These are phyloP conservation scores for Mycena galericulata DNA, from an alignment of 768 basidiomycete genomes.

Conservation along the genomic window DNA sequence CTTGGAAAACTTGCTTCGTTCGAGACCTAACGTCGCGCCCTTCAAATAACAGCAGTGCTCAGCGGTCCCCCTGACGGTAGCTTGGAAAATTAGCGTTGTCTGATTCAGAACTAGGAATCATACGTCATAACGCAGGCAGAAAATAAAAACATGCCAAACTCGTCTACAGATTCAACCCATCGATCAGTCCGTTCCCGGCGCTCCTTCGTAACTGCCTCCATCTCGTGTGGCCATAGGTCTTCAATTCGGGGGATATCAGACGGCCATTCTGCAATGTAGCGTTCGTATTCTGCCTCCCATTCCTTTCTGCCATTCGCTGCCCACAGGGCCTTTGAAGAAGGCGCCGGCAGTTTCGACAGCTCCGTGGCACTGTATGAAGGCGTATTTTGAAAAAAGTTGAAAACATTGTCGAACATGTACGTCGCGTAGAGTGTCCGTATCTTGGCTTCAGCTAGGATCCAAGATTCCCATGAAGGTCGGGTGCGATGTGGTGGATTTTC, in stretches of 20 bases:
- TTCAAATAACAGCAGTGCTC: too few relatives aligned
- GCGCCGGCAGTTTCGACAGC: slow-evolving; percentile 12
- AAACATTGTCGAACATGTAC: slow-evolving; percentile 28
- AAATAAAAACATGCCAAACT: slow-evolving; percentile 32
- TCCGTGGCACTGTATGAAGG: slow-evolving; percentile 29
- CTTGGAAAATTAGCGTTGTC: too few relatives aligned
- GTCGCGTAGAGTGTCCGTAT: slow-evolving; percentile 25
- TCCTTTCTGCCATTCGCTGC: slow-evolving; percentile 1
- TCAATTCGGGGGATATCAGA: slow-evolving; percentile 5
- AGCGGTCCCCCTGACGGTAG: too few relatives aligned
- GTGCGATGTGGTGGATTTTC: neutral
- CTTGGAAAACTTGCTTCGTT: too few relatives aligned
- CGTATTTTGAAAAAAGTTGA: slow-evolving; percentile 4
- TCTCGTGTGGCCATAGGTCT: slow-evolving; percentile 25
- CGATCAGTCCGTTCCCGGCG: slow-evolving; percentile 9
- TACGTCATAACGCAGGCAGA: neutral
- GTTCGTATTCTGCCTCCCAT: slow-evolving; percentile 19
- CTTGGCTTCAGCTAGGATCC: slow-evolving; percentile 27
- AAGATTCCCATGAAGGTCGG: slow-evolving; percentile 16
- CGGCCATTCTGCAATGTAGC: slow-evolving; percentile 17
- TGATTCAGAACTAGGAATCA: neutral
- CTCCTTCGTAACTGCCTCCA: neutral
- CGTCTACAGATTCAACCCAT: slow-evolving; percentile 25
- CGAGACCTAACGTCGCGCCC: too few relatives aligned
- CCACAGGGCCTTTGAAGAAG: slow-evolving; percentile 15